Conservation (phyloP, 2,329 filamentous ascomycete species). For the Eutypella sp. region DNA sequence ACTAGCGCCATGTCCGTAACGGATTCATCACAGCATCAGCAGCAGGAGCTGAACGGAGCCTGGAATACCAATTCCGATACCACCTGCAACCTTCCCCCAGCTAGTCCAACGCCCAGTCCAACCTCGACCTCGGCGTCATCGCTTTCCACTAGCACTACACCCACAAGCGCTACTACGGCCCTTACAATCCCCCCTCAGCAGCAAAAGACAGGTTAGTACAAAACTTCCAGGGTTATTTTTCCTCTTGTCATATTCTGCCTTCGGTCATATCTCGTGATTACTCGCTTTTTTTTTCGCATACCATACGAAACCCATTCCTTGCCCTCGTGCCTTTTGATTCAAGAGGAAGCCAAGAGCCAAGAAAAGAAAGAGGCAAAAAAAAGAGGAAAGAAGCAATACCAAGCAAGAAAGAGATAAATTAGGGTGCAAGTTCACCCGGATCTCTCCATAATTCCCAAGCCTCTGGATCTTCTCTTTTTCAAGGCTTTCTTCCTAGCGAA, state of each 20-base stretch:
- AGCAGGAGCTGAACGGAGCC: too few relatives aligned
- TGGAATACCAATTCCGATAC: too few relatives aligned
- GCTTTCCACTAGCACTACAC: background rate
- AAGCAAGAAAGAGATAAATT: too few relatives aligned
- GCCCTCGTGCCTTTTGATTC: background rate
- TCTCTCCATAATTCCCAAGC: too few relatives aligned
- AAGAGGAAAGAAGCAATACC: too few relatives aligned
- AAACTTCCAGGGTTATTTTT: background rate
- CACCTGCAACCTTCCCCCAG: background rate
- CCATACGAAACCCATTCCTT: background rate
- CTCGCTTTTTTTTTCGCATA: background rate
- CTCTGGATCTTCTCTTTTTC: too few relatives aligned
- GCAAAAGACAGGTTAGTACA: background rate
- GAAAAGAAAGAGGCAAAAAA: too few relatives aligned
- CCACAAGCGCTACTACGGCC: background rate
- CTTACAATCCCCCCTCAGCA: too few relatives aligned
- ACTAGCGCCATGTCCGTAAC: background rate
- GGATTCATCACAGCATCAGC: background rate
- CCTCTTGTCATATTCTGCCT: background rate
- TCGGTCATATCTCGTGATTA: background rate
- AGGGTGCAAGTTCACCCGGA: too few relatives aligned
- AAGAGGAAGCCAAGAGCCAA: too few relatives aligned
- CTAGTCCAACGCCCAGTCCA: too few relatives aligned
- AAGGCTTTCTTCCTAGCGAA: too few relatives aligned
- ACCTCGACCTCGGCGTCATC: background rate